A percentile compares a stretch with the other conserved stretches of the same genome.
These are phyloP conservation scores for Stylosanthes scabra DNA, from an alignment of 331 rosid species.

Conservation along the genomic window DNA sequence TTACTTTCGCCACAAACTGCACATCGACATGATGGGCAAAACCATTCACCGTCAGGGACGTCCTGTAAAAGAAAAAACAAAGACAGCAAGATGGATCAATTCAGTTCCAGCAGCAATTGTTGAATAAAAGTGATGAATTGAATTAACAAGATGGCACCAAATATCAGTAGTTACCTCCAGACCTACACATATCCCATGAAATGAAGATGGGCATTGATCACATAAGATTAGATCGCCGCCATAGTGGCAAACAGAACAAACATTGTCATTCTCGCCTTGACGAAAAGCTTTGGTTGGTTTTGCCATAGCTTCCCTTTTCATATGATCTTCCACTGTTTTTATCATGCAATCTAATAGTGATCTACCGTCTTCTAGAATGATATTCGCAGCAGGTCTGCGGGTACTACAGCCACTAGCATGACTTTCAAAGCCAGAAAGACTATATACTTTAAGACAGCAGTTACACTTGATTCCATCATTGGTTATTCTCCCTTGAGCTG, in stretches of 20 bases:
- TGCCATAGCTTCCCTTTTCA: slow-evolving; percentile 25
- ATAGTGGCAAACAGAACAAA: slow-evolving; percentile 75
- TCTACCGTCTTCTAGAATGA: slow-evolving; percentile 63
- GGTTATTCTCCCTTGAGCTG: slow-evolving; percentile 65
- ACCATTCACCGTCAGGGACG: slow-evolving; percentile 48
- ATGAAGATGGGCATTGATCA: slow-evolving; percentile 82
- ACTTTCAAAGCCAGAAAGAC: slow-evolving; percentile 53
- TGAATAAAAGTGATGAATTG: no score
- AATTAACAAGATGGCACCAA: slow-evolving; percentile 2
- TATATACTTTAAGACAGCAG: slow-evolving; percentile 60
- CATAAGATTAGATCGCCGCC: slow-evolving; percentile 84
- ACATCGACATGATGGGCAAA: slow-evolving; percentile 50
- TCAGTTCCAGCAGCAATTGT: slow-evolving; percentile 37
- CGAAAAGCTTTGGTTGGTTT: slow-evolving; percentile 22
- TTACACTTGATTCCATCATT: slow-evolving; percentile 74
- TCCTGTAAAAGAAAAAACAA: slow-evolving; percentile 32
- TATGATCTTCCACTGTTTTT: slow-evolving; percentile 43
- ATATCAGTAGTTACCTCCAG: slow-evolving; percentile 56
- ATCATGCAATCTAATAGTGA: slow-evolving; percentile 72
- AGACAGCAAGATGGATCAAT: slow-evolving; percentile 46
- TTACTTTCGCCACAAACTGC: slow-evolving; percentile 42
- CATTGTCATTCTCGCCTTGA: slow-evolving; percentile 62
- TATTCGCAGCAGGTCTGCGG: slow-evolving; percentile 54
- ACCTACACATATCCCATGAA: slow-evolving; percentile 67
- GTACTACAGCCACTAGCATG: slow-evolving; percentile 58